phyloP scores from a whole-genome alignment of 495 filamentous ascomycete species.

The Penicillium simplicissimum region DNA sequence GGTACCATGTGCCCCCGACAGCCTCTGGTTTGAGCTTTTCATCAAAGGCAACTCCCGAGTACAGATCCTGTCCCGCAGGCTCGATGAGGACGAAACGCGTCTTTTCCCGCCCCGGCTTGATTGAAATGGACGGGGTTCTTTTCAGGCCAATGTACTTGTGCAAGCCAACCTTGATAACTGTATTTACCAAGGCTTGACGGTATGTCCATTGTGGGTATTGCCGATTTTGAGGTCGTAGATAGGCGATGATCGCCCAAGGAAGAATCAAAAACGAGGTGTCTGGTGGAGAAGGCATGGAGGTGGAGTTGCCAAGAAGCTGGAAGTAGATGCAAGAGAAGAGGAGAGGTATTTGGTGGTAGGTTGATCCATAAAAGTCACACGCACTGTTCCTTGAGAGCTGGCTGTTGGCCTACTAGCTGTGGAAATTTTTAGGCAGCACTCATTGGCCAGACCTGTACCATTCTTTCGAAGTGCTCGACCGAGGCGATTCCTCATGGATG shows the following conservation, averaged over 20 bases:
- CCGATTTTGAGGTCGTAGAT: constrained; percentile 15
- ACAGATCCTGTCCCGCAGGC: constrained; percentile 21
- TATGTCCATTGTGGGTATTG: constrained; percentile 29
- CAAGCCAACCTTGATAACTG: constrained; percentile 15
- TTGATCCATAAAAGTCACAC: background rate
- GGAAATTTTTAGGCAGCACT: background rate
- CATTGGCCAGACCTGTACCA: background rate
- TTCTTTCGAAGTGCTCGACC: background rate
- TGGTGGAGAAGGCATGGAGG: constrained; percentile 5
- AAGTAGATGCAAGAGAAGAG: background rate
- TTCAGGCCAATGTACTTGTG: constrained; percentile 7
- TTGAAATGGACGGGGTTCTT: constrained; percentile 11
- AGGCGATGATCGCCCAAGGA: constrained; percentile 8
- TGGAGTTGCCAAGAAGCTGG: background rate
- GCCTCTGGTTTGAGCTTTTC: constrained; percentile 28
- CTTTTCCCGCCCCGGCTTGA: constrained; percentile 9
- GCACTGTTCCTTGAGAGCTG: background rate
- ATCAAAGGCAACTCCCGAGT: constrained; percentile 27
- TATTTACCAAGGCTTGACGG: constrained; percentile 24
- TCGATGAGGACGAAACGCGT: constrained; percentile 24
- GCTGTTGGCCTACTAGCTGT: background rate
- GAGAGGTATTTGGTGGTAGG: background rate
- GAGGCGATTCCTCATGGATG: background rate
- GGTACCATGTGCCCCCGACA: constrained; percentile 42
- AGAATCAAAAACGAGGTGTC: constrained; percentile 14